These are phyloP conservation scores for Blastobotrys chiropterorum DNA, from an alignment of 805 yeast species.

Conservation along the genomic window DNA sequence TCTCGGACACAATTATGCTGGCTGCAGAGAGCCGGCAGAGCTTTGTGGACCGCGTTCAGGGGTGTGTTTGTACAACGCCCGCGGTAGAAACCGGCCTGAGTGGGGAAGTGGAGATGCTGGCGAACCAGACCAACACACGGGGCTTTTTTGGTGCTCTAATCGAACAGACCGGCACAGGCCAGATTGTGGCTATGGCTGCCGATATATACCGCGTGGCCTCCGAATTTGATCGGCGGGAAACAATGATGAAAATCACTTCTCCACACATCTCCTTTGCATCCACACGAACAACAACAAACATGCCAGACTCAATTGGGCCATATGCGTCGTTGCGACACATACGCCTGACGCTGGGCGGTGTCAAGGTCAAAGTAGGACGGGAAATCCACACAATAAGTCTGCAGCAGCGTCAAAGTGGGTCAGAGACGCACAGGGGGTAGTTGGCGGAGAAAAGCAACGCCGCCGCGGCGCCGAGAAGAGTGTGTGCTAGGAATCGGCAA, in stretches of 20 bases:
- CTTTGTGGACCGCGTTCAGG: slow-evolving; percentile 7
- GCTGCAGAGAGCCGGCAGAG: slow-evolving; percentile 7
- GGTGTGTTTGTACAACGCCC: background rate
- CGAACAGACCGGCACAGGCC: background rate
- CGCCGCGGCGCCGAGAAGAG: no score
- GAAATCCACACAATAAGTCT: slow-evolving; percentile 9
- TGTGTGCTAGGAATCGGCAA: no score
- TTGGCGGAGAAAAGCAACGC: no score
- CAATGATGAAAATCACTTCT: background rate
- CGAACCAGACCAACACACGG: slow-evolving; percentile 12
- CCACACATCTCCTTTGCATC: slow-evolving; percentile 2
- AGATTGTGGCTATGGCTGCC: background rate
- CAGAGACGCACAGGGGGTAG: no score
- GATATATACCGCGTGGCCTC: background rate
- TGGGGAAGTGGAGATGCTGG: slow-evolving; percentile 2
- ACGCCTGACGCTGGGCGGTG: background rate
- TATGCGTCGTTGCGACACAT: background rate
- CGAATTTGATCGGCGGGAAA: background rate
- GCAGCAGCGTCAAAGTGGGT: no score
- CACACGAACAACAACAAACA: background rate
- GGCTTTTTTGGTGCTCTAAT: slow-evolving; percentile 12
- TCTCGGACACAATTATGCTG: slow-evolving; percentile 26
- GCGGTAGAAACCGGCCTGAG: background rate
- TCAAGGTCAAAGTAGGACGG: slow-evolving; percentile 15
- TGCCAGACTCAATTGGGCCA: background rate